Conservation (phyloP, 805 yeast species). For the Candida ascalaphidarum region DNA sequence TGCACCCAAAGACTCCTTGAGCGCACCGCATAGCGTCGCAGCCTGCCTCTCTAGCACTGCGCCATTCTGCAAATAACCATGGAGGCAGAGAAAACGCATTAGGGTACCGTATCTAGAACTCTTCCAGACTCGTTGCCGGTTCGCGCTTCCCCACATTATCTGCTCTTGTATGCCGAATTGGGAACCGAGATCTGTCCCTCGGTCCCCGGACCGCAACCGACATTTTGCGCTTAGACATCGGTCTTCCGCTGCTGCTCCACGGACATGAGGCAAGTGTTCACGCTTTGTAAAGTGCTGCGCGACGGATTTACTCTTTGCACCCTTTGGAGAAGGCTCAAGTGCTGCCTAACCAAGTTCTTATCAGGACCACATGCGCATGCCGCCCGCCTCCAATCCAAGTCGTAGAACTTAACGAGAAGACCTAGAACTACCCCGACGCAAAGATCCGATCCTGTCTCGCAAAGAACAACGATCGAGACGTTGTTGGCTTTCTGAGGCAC, state of each 20-base stretch:
- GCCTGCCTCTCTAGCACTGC: constrained; percentile 22
- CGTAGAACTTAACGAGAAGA: constrained; percentile 39
- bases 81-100: constrained; percentile 26
- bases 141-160: no score
- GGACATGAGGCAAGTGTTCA: constrained; percentile 48
- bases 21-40: constrained; percentile 19
- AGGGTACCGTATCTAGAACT: no score
- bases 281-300: constrained; percentile 66
- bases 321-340: constrained; percentile 42
- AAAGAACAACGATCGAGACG: constrained; percentile 39
- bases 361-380: no score
- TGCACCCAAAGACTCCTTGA: constrained; percentile 15
- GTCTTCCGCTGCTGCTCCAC: no score
- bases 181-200: no score
- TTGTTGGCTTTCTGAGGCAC: no score
- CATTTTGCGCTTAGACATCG: no score
- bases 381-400: constrained; percentile 29
- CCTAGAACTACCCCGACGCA: constrained; percentile 53
- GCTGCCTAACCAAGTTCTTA: constrained; percentile 47
- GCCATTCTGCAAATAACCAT: constrained; percentile 32
- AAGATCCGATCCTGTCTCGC: constrained; percentile 61
- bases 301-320: constrained; percentile 61
- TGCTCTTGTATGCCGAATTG: no score
- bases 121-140: no score
- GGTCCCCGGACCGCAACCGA: no score